Evolutionary conservation across 1,284 basidiomycete species (phyloP), one percentile per base, ranked within the genome.

Genomic region (Sphaerobolus stellatus): DNA sequence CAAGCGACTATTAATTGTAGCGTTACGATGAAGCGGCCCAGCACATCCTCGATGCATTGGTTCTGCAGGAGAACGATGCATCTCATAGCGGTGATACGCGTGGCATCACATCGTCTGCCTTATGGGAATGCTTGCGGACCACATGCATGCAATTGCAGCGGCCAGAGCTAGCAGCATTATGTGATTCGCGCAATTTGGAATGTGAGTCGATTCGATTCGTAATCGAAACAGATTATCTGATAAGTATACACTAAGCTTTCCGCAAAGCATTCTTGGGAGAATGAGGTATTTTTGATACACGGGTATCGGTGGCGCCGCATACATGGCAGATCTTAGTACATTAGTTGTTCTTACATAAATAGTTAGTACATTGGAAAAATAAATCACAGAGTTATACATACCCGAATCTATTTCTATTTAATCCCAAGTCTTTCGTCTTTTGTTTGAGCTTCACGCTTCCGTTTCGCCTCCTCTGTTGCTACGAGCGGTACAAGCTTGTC

Each of bases 101-200:
- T 45, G 91, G 88, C 13, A 83, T 94, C 34, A 88, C 86, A 3
- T 87, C 87, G 22, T 77, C 76, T 28, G 79, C 88, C 4, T 72
- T 97, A 33, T 96, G 94, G 94, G 89, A 90, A 46, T 90, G 87
- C 62, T 70, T 96, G 61, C 84, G 84, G 70, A 90, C 85, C 50
- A 84, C 86, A 47, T 91, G 88, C 65, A 66, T 92, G 62, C 85
- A 92, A 65, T 76, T 93, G 74, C 82, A 87, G 59, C 74, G 88
- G 50, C 68, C 80, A 2, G 89, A 94, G 66, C 71, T 93, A 44
- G 84, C 86, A n/a, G 74, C 77, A 5, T 69, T 89, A 36, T 92
- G 90, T 63, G 86, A 88, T 59, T 67, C 67, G 36, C 79, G 76
- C 58, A 84, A 93, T 67, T 71, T 93, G n/a, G 82, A 88, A 61